These are phyloP conservation scores for Calvatia gigantea DNA, from an alignment of 768 basidiomycete genomes.

Conservation along the genomic window DNA sequence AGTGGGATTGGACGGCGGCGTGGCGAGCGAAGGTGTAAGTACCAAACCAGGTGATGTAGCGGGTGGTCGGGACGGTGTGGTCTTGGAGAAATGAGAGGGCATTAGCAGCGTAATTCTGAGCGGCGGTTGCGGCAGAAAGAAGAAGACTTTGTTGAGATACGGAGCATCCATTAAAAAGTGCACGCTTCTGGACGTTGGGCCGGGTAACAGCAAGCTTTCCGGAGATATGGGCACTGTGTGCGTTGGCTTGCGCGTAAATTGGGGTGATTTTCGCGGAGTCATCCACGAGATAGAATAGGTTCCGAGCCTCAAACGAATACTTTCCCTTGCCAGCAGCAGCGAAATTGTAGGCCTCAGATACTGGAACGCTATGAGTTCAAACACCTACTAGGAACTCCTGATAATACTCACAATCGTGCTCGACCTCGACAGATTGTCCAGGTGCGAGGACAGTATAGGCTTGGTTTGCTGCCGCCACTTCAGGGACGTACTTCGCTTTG, in stretches of 20 bases:
- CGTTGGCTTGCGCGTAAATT: slow-evolving; percentile 28
- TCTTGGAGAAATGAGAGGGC: slow-evolving; percentile 31
- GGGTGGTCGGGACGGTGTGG: slow-evolving; percentile 33
- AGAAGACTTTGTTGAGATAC: slow-evolving; percentile 31
- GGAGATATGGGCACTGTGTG: slow-evolving; percentile 26
- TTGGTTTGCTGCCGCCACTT: slow-evolving; percentile 24
- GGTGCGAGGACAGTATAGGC: slow-evolving; percentile 37
- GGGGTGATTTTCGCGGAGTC: slow-evolving; percentile 24
- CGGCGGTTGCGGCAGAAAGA: slow-evolving; percentile 33
- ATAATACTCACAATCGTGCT: slow-evolving; percentile 36
- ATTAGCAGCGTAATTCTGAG: slow-evolving; percentile 34
- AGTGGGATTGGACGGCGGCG: slow-evolving; percentile 36
- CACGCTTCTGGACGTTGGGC: slow-evolving; percentile 27
- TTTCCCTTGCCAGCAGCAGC: slow-evolving; percentile 34
- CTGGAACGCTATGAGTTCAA: slow-evolving; percentile 21
- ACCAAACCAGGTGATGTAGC: slow-evolving; percentile 54
- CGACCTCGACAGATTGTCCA: slow-evolving; percentile 30
- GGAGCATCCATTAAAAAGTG: slow-evolving; percentile 37
- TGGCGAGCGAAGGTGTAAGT: slow-evolving; percentile 34
- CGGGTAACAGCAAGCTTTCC: slow-evolving; percentile 26
- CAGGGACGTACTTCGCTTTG: slow-evolving; percentile 40
- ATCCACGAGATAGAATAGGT: slow-evolving; percentile 40
- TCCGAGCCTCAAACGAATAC: slow-evolving; percentile 38
- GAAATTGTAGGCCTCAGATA: slow-evolving; percentile 47
- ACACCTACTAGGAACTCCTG: neutral